These are phyloP conservation scores for Corinectria fuckeliana DNA, from an alignment of 2,329 filamentous ascomycete genomes.

Conservation along the genomic window DNA sequence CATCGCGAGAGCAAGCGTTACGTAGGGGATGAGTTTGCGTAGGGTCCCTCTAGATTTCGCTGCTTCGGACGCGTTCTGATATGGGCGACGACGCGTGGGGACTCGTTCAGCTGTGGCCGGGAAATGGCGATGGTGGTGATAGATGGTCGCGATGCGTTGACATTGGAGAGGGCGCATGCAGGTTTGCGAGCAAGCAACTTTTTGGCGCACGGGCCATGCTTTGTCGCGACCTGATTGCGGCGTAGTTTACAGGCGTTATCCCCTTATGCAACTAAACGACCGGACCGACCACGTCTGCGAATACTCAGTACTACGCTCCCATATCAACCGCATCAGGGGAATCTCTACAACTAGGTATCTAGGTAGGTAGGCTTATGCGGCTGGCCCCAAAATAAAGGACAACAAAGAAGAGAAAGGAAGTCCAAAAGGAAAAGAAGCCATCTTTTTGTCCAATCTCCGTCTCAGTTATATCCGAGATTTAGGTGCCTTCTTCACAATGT, in stretches of 20 bases:
- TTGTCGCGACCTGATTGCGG: conserved; percentile 8
- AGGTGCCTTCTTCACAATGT: conserved; percentile 21
- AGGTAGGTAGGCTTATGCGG: conserved; percentile 34
- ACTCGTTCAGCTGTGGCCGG: conserved; percentile 8
- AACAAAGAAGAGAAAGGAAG: conserved; percentile 10
- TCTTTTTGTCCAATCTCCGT: neutral
- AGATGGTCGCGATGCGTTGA: conserved; percentile 17
- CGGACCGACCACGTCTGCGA: conserved; percentile 28
- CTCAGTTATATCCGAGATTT: neutral
- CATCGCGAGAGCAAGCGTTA: conserved; percentile 54
- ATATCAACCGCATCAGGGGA: conserved; percentile 21
- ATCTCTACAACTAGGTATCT: conserved; percentile 9
- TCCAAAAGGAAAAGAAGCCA: neutral
- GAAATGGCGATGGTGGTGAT: conserved; percentile 17
- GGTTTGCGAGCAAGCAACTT: conserved; percentile 29
- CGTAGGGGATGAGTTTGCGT: too few species aligned
- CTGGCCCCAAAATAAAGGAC: conserved; percentile 22
- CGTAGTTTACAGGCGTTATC: neutral
- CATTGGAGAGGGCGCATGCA: conserved; percentile 11
- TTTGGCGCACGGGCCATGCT: conserved; percentile 33
- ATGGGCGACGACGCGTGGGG: conserved; percentile 2
- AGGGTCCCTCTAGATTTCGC: neutral
- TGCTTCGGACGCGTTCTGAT: conserved; percentile 15
- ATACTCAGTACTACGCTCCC: conserved; percentile 10
- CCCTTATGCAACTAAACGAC: conserved; percentile 22